These are phyloP conservation scores for Verticillium zaregamsianum DNA, from an alignment of 2,329 filamentous ascomycete species.

Conservation along the genomic window DNA sequence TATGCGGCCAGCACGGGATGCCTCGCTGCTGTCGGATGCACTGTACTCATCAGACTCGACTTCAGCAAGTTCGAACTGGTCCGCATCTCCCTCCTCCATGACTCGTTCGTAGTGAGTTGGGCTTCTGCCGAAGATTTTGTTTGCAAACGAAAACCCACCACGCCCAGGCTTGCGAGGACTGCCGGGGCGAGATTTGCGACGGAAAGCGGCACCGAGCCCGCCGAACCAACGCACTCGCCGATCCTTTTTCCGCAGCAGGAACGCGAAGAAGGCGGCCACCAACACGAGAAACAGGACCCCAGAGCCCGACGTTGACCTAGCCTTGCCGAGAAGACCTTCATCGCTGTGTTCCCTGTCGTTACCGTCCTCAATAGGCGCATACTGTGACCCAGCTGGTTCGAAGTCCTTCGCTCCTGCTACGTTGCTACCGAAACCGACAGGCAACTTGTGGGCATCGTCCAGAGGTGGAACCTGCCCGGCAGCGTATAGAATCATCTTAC, in stretches of 20 bases:
- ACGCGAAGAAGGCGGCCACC: conserved; percentile 64
- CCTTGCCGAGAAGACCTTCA: conserved; percentile 59
- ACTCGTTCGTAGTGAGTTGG: conserved; percentile 72
- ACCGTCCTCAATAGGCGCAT: conserved; percentile 34
- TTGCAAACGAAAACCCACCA: conserved; percentile 48
- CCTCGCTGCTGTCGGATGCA: conserved; percentile 57
- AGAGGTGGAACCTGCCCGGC: conserved; percentile 76
- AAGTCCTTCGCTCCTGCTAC: conserved; percentile 68
- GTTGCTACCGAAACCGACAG: conserved; percentile 93
- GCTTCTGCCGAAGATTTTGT: conserved; percentile 62
- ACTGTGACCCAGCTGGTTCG: conserved; percentile 68
- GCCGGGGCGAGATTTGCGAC: conserved; percentile 37
- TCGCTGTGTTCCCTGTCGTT: conserved; percentile 51
- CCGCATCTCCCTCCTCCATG: conserved; percentile 70
- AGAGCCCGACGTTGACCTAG: conserved; percentile 64
- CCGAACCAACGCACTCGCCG: conserved; percentile 59
- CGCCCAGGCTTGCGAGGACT: conserved; percentile 40
- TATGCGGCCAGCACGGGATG: conserved; percentile 50
- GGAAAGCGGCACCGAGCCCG: conserved; percentile 41
- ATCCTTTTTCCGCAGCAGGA: conserved; percentile 76
- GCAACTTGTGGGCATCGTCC: conserved; percentile 42
- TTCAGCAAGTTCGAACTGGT: conserved; percentile 74
- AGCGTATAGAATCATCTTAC: conserved; percentile 94
- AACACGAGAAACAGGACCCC: conserved; percentile 75
- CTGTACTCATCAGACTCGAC: conserved; percentile 62